phyloP scores from a whole-genome alignment of 768 basidiomycete genomes.

The Amanita pallidorosea region DNA sequence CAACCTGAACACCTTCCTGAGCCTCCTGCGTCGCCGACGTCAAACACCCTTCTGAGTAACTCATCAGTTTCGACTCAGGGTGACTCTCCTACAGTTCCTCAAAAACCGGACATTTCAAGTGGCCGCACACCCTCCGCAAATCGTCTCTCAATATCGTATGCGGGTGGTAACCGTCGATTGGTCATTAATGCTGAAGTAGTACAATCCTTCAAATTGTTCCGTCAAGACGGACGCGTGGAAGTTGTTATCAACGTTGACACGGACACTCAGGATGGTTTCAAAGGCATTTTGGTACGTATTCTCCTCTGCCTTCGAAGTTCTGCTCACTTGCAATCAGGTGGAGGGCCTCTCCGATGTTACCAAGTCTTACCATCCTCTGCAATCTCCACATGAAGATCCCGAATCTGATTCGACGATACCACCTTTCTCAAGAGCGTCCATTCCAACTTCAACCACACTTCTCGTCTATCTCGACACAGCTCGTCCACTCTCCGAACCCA shows the following conservation, averaged over 20 bases:
- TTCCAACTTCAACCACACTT: slow-evolving; percentile 52
- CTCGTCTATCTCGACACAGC: slow-evolving; percentile 75
- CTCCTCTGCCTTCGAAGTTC: slow-evolving; percentile 4
- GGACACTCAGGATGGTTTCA: slow-evolving; percentile 44
- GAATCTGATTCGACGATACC: slow-evolving; percentile 59
- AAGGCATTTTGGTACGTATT: slow-evolving; percentile 67
- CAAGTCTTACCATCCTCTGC: slow-evolving; percentile 58
- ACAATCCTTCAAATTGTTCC: slow-evolving; percentile 66
- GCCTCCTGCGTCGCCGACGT: slow-evolving; percentile 46
- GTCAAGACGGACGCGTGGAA: slow-evolving; percentile 81
- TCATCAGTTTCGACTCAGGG: slow-evolving; percentile 35
- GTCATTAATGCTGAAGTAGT: slow-evolving; percentile 87
- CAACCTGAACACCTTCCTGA: slow-evolving; percentile 43
- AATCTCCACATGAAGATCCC: slow-evolving; percentile 27
- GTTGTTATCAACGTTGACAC: slow-evolving; percentile 53
- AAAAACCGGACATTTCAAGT: slow-evolving; percentile 26
- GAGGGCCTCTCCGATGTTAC: slow-evolving; percentile 65
- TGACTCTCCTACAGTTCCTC: slow-evolving; percentile 27
- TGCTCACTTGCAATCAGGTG: slow-evolving; percentile 32
- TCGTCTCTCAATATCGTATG: slow-evolving; percentile 91
- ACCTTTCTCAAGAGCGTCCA: slow-evolving; percentile 46
- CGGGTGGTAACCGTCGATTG: slow-evolving; percentile 75
- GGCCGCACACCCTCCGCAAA: slow-evolving; percentile 60
- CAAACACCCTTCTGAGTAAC: slow-evolving; percentile 33
- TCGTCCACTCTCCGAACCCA: slow-evolving; percentile 87